phyloP scores from a whole-genome alignment of 148 eudicot genomes.

The Vaccinium macrocarpon region DNA sequence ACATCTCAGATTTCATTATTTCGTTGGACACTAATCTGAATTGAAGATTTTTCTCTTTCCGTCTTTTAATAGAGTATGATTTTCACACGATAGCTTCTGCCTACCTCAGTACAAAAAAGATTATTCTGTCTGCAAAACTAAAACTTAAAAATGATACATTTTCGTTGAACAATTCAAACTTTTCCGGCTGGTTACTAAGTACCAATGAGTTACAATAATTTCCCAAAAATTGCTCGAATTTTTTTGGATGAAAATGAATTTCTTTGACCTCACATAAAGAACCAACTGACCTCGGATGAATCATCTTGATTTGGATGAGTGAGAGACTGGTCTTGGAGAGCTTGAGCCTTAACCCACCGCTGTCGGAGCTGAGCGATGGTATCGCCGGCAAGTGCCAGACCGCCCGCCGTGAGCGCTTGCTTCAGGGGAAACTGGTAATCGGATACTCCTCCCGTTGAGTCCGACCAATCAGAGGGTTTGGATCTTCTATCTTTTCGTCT shows the following conservation, averaged over 20 bases:
- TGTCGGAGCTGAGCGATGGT: conserved; percentile 76
- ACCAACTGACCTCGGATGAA: conserved; percentile 36
- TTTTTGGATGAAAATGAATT: no score
- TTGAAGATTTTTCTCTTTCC: not conserved
- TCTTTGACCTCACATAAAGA: not conserved
- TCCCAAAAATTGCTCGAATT: no score
- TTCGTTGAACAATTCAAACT: no score
- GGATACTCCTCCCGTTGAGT: conserved; percentile 21
- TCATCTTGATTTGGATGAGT: conserved; percentile 13
- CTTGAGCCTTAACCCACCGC: conserved; percentile 34
- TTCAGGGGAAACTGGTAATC: conserved; percentile 60
- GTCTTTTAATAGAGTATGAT: no score
- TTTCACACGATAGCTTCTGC: not conserved
- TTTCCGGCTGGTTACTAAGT: no score
- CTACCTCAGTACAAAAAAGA: not conserved
- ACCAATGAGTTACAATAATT: no score
- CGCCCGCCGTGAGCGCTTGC: conserved; percentile 68
- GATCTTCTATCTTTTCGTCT: conserved; percentile 27
- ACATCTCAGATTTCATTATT: not conserved
- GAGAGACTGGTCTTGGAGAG: conserved; percentile 13
- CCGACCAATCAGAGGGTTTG: conserved; percentile 28
- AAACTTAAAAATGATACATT: no score
- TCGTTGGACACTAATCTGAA: not conserved
- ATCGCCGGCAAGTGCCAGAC: conserved; percentile 83
- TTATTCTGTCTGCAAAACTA: not conserved